phyloP scores from a whole-genome alignment of 257 asterid genomes.

The Anisodus acutangulus region DNA sequence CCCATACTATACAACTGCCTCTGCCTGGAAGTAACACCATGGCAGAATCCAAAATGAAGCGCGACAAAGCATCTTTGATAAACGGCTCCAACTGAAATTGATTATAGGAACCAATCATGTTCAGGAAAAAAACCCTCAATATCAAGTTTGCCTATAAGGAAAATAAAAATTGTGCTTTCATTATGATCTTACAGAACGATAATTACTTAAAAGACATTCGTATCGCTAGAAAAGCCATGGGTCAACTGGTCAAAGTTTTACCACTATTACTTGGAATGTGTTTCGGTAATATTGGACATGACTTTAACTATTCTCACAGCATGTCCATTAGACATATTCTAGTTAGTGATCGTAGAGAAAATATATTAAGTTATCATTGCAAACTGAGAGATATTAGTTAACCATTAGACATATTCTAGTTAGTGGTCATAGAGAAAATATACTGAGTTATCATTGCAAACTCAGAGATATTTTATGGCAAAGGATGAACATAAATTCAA shows the following conservation, averaged over 20 bases:
- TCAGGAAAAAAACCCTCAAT: no score
- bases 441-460: no score
- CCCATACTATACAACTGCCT: not conserved
- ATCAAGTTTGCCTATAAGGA: no score
- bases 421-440: not conserved
- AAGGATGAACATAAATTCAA: not conserved
- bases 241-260: not conserved
- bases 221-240: not conserved
- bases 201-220: not conserved
- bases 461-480: not conserved
- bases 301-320: not conserved
- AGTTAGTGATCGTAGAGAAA: no score
- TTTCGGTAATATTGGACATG: not conserved
- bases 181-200: not conserved
- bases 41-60: not conserved
- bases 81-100: no score
- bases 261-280: not conserved
- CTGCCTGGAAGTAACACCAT: not conserved
- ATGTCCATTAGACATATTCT: not conserved
- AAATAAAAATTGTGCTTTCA: not conserved
- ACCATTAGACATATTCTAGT: not conserved
- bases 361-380: no score
- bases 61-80: not conserved
- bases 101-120: not conserved
- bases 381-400: not conserved